A percentile compares a stretch with the other conserved stretches of the same genome.
These are phyloP conservation scores for Delonix regia DNA, from an alignment of 306 rosid genomes.

Conservation along the genomic window DNA sequence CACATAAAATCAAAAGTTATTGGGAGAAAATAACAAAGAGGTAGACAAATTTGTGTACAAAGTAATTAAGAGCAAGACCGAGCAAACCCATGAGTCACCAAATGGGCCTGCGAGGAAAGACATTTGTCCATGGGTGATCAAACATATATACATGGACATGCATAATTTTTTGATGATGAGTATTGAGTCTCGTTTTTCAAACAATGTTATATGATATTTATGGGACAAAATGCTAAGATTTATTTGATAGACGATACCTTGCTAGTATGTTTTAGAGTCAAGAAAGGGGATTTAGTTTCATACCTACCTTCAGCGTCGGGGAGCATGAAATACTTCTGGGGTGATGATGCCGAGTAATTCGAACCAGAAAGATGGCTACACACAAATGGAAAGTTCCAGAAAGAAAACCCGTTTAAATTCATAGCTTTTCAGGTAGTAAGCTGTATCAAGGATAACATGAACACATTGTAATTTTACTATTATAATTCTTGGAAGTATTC, in stretches of 20 bases:
- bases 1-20: slow-evolving; percentile 53
- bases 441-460: not conserved
- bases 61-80: slow-evolving; percentile 5
- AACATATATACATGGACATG: not conserved
- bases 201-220: slow-evolving; percentile 30
- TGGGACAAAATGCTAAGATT: slow-evolving; percentile 47
- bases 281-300: slow-evolving; percentile 56
- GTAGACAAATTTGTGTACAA: slow-evolving; percentile 36
- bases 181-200: not conserved
- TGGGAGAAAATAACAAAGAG: slow-evolving; percentile 36
- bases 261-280: slow-evolving; percentile 67
- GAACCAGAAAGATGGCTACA: slow-evolving; percentile 68
- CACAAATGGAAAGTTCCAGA: slow-evolving; percentile 47
- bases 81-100: slow-evolving; percentile 34
- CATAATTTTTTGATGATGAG: not conserved
- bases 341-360: slow-evolving; percentile 70
- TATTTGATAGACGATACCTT: slow-evolving; percentile 57
- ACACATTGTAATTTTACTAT: not conserved
- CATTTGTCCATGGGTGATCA: slow-evolving; percentile 55
- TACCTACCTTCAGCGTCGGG: slow-evolving; percentile 66
- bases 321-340: slow-evolving; percentile 72
- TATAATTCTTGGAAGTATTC: no score
- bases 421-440: slow-evolving; percentile 59
- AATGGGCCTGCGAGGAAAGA: slow-evolving; percentile 42
- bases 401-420: slow-evolving; percentile 65